Conservation (phyloP, 805 yeast genomes). For the Spathaspora passalidarum region DNA sequence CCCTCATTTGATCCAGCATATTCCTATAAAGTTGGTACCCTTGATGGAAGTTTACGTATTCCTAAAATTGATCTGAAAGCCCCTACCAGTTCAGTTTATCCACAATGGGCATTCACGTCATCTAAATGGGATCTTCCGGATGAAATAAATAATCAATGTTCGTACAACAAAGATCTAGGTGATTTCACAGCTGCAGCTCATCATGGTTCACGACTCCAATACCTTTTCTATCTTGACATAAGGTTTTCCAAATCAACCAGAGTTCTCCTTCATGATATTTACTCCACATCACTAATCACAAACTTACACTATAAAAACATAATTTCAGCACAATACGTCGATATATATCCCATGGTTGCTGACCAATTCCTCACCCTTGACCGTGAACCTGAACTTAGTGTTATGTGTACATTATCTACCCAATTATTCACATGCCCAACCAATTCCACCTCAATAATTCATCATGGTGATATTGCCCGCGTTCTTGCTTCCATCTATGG, state of each 20-base stretch:
- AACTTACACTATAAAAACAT: conserved; percentile 53
- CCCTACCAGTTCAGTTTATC: conserved; percentile 2
- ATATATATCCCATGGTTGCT: conserved; percentile 71
- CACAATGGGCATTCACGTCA: conserved; percentile 40
- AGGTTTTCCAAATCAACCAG: conserved; percentile 70
- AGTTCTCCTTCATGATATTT: conserved; percentile 56
- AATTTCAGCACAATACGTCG: conserved; percentile 78
- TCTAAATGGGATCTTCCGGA: conserved; percentile 46
- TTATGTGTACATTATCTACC: conserved; percentile 69
- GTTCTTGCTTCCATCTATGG: conserved; percentile 63
- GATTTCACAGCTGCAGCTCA: conserved; percentile 27
- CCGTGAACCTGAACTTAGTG: conserved; percentile 83
- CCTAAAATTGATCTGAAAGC: conserved; percentile 30
- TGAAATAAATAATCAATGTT: conserved; percentile 44
- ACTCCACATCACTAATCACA: conserved; percentile 61
- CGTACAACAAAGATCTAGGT: conserved; percentile 33
- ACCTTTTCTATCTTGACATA: conserved; percentile 61
- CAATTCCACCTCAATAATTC: conserved; percentile 59
- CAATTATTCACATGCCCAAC: conserved; percentile 91
- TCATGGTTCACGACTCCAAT: conserved; percentile 57
- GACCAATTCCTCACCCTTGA: conserved; percentile 71
- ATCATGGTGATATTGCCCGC: conserved; percentile 62
- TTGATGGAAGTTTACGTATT: conserved; percentile 33
- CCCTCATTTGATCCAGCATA: conserved; percentile 6
- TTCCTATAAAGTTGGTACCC: conserved; percentile 27